phyloP scores from a whole-genome alignment of 2,329 filamentous ascomycete genomes.

The Neopestalotiopsis sp. region DNA sequence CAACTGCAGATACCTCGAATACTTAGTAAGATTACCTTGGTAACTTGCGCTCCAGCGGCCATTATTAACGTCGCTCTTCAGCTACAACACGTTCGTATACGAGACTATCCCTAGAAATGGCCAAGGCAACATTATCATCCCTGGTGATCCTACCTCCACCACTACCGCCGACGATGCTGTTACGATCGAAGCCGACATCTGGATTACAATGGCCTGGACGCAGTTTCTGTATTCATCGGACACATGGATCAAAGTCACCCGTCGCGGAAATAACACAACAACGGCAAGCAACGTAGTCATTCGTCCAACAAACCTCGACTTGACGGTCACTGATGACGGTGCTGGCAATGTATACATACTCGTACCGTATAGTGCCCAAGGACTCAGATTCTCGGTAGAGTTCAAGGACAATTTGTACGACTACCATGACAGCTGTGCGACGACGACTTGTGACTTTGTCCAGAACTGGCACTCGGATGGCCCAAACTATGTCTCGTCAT shows the following conservation, averaged over 20 bases:
- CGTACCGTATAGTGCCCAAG: conserved; percentile 32
- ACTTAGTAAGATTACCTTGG: conserved; percentile 18
- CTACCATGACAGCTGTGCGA: conserved; percentile 25
- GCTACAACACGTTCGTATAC: conserved; percentile 39
- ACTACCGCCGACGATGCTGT: conserved; percentile 33
- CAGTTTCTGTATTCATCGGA: conserved; percentile 34
- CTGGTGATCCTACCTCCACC: conserved; percentile 20
- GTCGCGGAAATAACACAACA: conserved; percentile 21
- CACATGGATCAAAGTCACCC: conserved; percentile 30
- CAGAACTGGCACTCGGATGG: conserved; percentile 23
- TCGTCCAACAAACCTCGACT: conserved; percentile 32
- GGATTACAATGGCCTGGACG: conserved; percentile 42
- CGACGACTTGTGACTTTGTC: conserved; percentile 12
- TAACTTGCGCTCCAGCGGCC: not conserved
- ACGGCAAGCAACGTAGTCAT: conserved; percentile 31
- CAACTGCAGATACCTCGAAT: conserved; percentile 3
- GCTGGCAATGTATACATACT: conserved; percentile 29
- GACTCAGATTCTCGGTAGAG: conserved; percentile 37
- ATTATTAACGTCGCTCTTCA: not conserved
- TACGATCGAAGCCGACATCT: conserved; percentile 35
- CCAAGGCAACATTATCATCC: conserved; percentile 35
- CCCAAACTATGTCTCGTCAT: conserved; percentile 24
- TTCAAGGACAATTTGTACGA: conserved; percentile 36
- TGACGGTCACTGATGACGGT: conserved; percentile 25
- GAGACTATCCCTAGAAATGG: conserved; percentile 42